phyloP scores from a whole-genome alignment of 2,329 filamentous ascomycete species.

The Aspergillus ochraceus region DNA sequence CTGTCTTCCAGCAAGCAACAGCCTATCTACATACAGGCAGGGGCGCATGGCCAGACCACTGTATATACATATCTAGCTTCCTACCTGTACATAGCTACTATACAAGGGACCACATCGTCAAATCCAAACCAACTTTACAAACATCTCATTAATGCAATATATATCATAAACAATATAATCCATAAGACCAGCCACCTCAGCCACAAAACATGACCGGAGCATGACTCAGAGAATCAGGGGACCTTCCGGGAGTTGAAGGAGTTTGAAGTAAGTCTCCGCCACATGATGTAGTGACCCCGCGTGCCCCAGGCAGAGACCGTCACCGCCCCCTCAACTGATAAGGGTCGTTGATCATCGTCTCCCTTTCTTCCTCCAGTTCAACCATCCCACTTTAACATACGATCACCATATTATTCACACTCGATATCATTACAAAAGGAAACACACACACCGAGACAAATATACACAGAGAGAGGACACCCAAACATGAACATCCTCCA shows the following conservation, averaged over 20 bases:
- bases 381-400: background rate
- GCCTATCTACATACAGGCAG: too few relatives aligned
- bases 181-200: background rate
- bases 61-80: background rate
- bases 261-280: background rate
- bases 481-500: conserved; percentile 80
- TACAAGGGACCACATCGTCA: background rate
- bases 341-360: background rate
- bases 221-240: background rate
- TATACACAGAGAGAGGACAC: background rate
- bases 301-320: background rate
- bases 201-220: background rate
- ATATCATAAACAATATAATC: background rate
- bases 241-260: too few relatives aligned
- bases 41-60: background rate
- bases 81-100: background rate
- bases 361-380: background rate
- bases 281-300: background rate
- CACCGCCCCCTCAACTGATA: conserved; percentile 4
- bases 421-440: too few relatives aligned
- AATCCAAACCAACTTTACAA: background rate
- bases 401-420: background rate
- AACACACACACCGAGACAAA: background rate
- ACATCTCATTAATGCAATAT: too few relatives aligned
- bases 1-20: too few relatives aligned